These are phyloP conservation scores for Saccharomycopsis babjevae DNA, from an alignment of 805 yeast genomes.

Conservation along the genomic window DNA sequence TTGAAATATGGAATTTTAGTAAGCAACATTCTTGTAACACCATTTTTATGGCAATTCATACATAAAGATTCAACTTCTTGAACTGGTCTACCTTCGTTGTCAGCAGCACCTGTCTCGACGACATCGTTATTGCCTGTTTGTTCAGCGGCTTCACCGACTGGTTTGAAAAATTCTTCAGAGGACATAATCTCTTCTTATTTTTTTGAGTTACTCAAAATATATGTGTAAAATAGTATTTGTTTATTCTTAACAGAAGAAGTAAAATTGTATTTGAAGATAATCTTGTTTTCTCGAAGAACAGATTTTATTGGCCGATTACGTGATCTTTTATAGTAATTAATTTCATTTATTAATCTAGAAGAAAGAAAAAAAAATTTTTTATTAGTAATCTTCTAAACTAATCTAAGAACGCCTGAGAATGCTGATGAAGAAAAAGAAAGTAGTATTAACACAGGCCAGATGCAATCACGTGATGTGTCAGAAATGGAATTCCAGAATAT, in stretches of 20 bases:
- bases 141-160: slow-evolving; percentile 53
- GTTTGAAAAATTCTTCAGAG: slow-evolving; percentile 36
- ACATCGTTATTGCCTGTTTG: slow-evolving; percentile 27
- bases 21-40: slow-evolving; percentile 71
- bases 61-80: slow-evolving; percentile 93
- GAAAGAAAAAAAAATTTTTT: not conserved
- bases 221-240: not conserved
- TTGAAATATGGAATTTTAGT: slow-evolving; percentile 88
- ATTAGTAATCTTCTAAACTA: not conserved
- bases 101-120: slow-evolving; percentile 67
- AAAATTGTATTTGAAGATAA: too few species aligned
- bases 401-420: not conserved
- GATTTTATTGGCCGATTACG: not conserved
- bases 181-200: slow-evolving; percentile 16
- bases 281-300: not conserved
- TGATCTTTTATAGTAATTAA: not conserved
- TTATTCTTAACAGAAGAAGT: not conserved
- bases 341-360: not conserved
- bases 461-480: not conserved
- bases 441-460: not conserved
- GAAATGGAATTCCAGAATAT: not conserved
- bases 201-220: not conserved
- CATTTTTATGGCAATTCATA: slow-evolving; percentile 88
- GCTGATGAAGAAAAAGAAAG: not conserved
- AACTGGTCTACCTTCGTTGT: slow-evolving; percentile 85